These are phyloP conservation scores for Crithidia thermophila DNA, from an alignment of 208 protist genomes.

Conservation along the genomic window DNA sequence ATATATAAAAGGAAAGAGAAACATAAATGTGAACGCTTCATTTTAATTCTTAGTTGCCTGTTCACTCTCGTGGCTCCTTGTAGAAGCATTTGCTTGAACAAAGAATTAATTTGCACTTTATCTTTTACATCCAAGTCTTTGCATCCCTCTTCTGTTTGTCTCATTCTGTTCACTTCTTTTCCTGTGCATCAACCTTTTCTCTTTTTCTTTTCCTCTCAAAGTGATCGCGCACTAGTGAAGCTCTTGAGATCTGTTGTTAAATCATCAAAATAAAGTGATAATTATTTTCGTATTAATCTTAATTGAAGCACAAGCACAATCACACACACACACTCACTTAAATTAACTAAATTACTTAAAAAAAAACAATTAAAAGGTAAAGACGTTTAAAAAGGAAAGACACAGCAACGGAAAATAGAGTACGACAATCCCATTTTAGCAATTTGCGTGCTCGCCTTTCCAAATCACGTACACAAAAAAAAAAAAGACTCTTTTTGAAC, in stretches of 20 bases:
- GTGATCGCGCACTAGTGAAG: neutral
- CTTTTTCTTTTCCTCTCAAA: slow-evolving; percentile 2
- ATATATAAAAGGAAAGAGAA: neutral
- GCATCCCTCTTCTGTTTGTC: neutral
- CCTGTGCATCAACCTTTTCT: neutral
- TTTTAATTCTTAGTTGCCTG: no score
- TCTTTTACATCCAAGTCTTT: no score
- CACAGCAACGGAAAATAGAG: no score
- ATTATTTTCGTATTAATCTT: slow-evolving; percentile 1
- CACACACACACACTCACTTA: slow-evolving; percentile 5
- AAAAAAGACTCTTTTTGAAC: no score
- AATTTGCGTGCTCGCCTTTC: no score
- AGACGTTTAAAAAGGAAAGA: neutral
- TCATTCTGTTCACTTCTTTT: neutral
- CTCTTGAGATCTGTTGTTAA: neutral
- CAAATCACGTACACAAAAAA: no score
- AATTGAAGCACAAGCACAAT: neutral
- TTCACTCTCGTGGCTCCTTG: no score
- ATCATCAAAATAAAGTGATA: neutral
- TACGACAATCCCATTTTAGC: neutral
- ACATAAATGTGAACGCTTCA: no score
- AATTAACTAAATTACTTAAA: neutral
- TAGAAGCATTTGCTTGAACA: no score
- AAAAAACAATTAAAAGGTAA: neutral
- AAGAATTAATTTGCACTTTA: no score